Base-by-base conservation (phyloP, 2,329 filamentous ascomycete species). In the Endocalyx cinctus region DNA sequence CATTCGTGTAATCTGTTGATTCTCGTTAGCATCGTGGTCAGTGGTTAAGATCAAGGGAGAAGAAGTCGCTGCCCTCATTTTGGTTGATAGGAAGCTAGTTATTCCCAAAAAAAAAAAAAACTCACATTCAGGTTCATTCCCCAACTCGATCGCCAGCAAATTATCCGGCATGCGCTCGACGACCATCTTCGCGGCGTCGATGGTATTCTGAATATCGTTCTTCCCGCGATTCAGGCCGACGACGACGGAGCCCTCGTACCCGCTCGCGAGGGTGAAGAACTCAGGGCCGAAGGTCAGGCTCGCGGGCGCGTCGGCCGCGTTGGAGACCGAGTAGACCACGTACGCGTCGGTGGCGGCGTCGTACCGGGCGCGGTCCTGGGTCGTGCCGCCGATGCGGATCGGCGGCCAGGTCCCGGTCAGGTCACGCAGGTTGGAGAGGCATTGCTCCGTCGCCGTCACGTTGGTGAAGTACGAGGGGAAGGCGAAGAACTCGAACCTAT, bases 351-450 rank as follows among this genome's bases (percentile, higher is more conserved):
- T 64, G 1, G 53, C 47, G 2, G 70, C 43, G 47, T 76, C 65
- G 40, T 69, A 77, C 3, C 56, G 64, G 1, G 73, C 72, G 5
- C 72, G 65, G 42, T 77, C 73, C 59, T 76, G 71, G 1, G 72
- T 77, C 1, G 73, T 77, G 3, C 73, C 73, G n/a, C 74, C 74
- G 34, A 77, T 74, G 31, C 73, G 60, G 28, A 77, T 63, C 0
- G 71, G 72, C 6, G 72, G 71, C 66, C 66, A 72, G 10, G 55
- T 58, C 2, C 72, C 72, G 0, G 64, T 69, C 29, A 75, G 38
- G 10, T 63, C 57, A 39, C 66, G 64, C 44, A 73, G 63, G 44
- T 76, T 76, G 16, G 64, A 49, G 5, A 77, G 55, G 39, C 74
- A 77, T 42, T 67, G 64, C 0, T 52, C 58, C 0, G 72, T 77